These are phyloP conservation scores for Handroanthus guayacan DNA, from an alignment of 257 asterid genomes.

Conservation along the genomic window DNA sequence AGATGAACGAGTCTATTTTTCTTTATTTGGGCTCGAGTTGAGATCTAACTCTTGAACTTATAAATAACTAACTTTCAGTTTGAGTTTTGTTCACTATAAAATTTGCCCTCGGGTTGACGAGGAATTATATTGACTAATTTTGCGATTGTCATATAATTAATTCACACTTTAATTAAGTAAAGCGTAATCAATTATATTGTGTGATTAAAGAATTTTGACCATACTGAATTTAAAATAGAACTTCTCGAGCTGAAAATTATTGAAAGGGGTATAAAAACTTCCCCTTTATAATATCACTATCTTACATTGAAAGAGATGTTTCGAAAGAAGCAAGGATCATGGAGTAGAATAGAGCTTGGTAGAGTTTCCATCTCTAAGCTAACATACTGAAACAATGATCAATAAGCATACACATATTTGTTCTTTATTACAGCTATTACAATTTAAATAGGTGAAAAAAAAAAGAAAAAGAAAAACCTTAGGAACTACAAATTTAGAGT, in stretches of 20 bases:
- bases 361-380: not conserved
- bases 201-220: too few species aligned
- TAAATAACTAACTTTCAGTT: too few species aligned
- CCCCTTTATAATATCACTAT: not conserved
- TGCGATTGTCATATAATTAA: not conserved
- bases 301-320: constrained; percentile 10
- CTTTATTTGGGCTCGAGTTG: too few species aligned
- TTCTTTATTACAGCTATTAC: not conserved
- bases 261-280: not conserved
- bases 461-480: not conserved
- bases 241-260: not conserved
- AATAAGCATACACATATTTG: not conserved
- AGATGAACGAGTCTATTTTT: too few species aligned
- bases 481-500: not conserved
- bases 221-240: too few species aligned
- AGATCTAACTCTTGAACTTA: too few species aligned
- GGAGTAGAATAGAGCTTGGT: not conserved
- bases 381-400: not conserved
- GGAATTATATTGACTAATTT: not conserved
- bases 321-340: not conserved
- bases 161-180: not conserved
- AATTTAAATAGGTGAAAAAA: too few species aligned
- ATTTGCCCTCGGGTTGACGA: not conserved
- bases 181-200: too few species aligned
- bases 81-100: too few species aligned